Evolutionary conservation across 805 yeast species (phyloP).

Genomic region (Schizosaccharomyces japonicus): DNA sequence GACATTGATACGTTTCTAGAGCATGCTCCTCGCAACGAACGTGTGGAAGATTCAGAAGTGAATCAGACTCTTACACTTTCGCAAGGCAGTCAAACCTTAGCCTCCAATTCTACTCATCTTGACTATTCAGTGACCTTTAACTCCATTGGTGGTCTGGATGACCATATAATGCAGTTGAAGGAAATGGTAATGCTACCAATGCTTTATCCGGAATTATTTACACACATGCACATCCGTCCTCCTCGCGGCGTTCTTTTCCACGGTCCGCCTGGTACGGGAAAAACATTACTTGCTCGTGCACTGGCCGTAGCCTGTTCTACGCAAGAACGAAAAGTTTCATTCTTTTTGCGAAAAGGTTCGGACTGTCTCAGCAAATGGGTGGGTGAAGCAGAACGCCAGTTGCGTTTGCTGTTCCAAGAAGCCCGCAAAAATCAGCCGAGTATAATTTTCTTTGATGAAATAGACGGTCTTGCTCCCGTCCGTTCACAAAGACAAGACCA

Average conservation of each 20-base stretch:
- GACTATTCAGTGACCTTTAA: too few species aligned
- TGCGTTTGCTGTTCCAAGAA: conserved; percentile 75
- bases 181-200: conserved; percentile 92
- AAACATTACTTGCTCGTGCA: conserved; percentile 92
- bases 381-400: conserved; percentile 93
- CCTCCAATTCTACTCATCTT: too few species aligned
- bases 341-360: conserved; percentile 96
- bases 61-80: too few species aligned
- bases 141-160: conserved; percentile 76
- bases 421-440: conserved; percentile 91
- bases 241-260: conserved; percentile 94
- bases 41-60: too few species aligned
- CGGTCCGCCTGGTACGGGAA: conserved; percentile 99
- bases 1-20: too few species aligned
- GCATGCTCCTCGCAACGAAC: too few species aligned
- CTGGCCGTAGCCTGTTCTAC: conserved; percentile 85
- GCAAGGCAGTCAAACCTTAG: too few species aligned
- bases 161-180: conserved; percentile 72
- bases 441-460: conserved; percentile 89
- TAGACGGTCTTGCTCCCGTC: conserved; percentile 81
- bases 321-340: conserved; percentile 64
- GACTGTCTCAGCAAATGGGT: conserved; percentile 96
- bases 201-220: conserved; percentile 78
- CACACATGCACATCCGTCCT: conserved; percentile 73
- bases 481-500: conserved; percentile 94